phyloP scores from a whole-genome alignment of 345 rosid species.

The Syzygium jambos region DNA sequence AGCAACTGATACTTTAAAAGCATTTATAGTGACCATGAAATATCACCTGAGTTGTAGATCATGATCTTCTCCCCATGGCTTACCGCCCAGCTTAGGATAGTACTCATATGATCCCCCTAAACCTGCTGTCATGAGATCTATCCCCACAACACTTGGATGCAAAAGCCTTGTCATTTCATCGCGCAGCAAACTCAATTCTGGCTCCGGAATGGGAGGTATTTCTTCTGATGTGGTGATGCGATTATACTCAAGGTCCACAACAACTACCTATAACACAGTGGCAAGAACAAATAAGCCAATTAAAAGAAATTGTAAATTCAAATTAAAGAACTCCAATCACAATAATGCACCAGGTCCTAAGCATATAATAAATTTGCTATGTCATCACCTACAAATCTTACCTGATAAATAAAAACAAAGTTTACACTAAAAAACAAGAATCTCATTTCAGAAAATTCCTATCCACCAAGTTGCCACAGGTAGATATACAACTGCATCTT shows the following conservation, averaged over 20 bases:
- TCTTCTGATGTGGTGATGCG: slow-evolving; percentile 81
- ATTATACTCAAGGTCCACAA: slow-evolving; percentile 93
- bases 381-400: background rate
- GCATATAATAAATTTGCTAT: background rate
- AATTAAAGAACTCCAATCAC: background rate
- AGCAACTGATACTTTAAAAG: slow-evolving; percentile 13
- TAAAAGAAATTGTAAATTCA: background rate
- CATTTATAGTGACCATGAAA: slow-evolving; percentile 15
- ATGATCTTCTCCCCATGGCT: slow-evolving; percentile 95
- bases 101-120: slow-evolving; percentile 46
- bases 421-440: background rate
- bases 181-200: slow-evolving; percentile 75
- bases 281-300: background rate
- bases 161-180: slow-evolving; percentile 67
- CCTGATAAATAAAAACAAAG: background rate
- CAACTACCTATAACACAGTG: slow-evolving; percentile 66
- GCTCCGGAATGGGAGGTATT: slow-evolving; percentile 94
- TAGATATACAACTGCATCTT: background rate
- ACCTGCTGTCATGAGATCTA: slow-evolving; percentile 68
- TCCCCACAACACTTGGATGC: slow-evolving; percentile 80
- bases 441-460: background rate
- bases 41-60: slow-evolving; percentile 90
- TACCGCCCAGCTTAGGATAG: slow-evolving; percentile 39
- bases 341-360: background rate
- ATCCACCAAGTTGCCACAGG: background rate